Base-by-base conservation (phyloP, 345 rosid genomes). In the Hibiscus mutabilis region DNA sequence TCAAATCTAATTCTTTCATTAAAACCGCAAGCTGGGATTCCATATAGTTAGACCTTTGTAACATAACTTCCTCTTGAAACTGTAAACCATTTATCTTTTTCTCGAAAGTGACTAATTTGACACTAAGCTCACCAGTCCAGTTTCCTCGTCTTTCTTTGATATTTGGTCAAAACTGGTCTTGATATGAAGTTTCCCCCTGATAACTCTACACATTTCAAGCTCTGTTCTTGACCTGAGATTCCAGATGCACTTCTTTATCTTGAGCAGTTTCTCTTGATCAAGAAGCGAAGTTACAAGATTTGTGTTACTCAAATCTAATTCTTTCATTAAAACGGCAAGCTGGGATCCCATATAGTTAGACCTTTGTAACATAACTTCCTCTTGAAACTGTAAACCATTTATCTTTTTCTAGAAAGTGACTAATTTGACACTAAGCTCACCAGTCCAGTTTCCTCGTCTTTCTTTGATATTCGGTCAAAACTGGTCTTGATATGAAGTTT, bases 351-450 rank as follows among this genome's bases (percentile, higher is more conserved):
- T 87, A 74, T 80, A 69, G 75, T 87, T 84, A 73, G 88, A 88
- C 80, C 97, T 89, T 80, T 95, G 86, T 80, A 95, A 77, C 97
- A 92, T 90, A 80, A 80, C 69, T 84, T 95, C 97, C 81, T 95
- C 99, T 71, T 86, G 99, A 78, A 77, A 74, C 84, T 87, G 97
- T 46, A 95, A 71, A 47, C 82, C 86, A 66, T 75, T 80, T 76
- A 89, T 85, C 74, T 84, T 88, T 78, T 82, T 84, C 83, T 87
- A 97, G 35, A 90, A 92, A 79, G 73, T 74, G 72, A 79, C 86
- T 74, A 95, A 70, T 83, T 86, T 90, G 66, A 70, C 60, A 47
- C 82, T 70, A 74, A 92, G 85, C 72, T 82, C 83, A 61, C 79
- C 87, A 62, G n/a, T n/a, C n/a, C n/a, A n/a, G 92, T 79, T 85